Percentiles rank a stretch among this genome's conserved stretches.
Evolutionary conservation across 1,284 basidiomycete species (phyloP).

Genomic region (Athelia psychrophila): DNA sequence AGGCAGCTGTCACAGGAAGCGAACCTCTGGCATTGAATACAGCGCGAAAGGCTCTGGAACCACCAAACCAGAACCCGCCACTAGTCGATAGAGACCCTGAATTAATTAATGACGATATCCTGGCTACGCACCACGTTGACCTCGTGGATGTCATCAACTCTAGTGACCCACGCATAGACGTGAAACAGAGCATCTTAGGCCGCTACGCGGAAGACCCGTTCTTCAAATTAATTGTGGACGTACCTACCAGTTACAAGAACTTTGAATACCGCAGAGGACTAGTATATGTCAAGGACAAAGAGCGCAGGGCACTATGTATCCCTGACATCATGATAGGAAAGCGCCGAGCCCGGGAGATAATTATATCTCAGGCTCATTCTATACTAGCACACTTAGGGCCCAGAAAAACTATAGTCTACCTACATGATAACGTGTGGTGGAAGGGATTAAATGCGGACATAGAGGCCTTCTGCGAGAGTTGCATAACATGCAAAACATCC

Average conservation of each 20-base stretch:
- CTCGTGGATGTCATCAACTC: neutral
- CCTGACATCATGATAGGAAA: conserved; percentile 10
- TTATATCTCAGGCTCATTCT: conserved; percentile 26
- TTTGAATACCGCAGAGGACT: conserved; percentile 12
- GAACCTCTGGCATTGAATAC: too few relatives aligned
- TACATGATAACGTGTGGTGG: conserved; percentile 27
- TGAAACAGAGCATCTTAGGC: conserved; percentile 1
- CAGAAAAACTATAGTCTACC: conserved; percentile 21
- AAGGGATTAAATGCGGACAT: conserved; percentile 21
- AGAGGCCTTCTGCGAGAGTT: conserved; percentile 20
- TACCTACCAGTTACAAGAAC: conserved; percentile 11
- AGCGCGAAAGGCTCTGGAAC: too few relatives aligned
- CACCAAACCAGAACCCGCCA: too few relatives aligned
- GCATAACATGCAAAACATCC: conserved; percentile 19
- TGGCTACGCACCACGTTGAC: neutral
- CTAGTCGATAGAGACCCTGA: too few relatives aligned
- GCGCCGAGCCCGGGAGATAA: conserved; percentile 17
- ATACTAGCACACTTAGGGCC: conserved; percentile 26
- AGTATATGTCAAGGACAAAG: conserved; percentile 10
- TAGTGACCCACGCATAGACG: neutral
- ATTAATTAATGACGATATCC: too few relatives aligned
- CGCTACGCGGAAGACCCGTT: conserved; percentile 8
- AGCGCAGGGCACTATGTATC: conserved; percentile 11
- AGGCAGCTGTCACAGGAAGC: too few relatives aligned
- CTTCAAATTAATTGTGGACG: conserved; percentile 8